Evolutionary conservation across 371 early-diverging fungal species (phyloP), one percentile per base, ranked within the genome.

Genomic region (Haplosporangium sp.): DNA sequence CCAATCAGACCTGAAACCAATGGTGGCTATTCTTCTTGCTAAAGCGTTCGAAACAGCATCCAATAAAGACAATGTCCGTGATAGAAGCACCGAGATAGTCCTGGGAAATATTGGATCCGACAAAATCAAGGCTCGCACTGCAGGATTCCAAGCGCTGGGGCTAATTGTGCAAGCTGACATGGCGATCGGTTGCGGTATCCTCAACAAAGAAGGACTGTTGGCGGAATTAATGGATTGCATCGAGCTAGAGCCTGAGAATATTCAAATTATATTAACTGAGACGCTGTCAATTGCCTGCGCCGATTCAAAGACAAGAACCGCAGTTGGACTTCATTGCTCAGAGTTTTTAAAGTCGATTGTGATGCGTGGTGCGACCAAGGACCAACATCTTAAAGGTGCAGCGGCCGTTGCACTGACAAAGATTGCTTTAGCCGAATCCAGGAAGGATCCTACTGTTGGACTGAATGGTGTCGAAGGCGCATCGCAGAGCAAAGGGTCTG

Each of bases 151-250:
- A 27, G 89, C 93, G 1, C 71, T 95, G 13, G 72, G 84, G 15
- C 86, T 90, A 1, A 72, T 94, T 27, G 91, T 94, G 55, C 90
- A 93, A 55, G 86, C 89, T 2, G 85, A 86, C 55, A 81, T 87
- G 78, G 71, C 87, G n/a, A 84, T 90, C 15, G 95, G 93, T 3
- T 84, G 87, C 11, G 77, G 83, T 4, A 88, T 94, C 37, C 69
- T 95, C n/a, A 79, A 84, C 61, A 86, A 87, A 47, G 88, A 88
- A 19, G 92, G 93, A 0, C 65, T 92, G 0, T 68, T 95, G 40
- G 91, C 85, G 39, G 91, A 92, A 20, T 85, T 94, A 63, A 86
- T 93, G 85, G 94, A 94, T 70, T 84, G 86, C 34, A 74, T 92
- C 42, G 95, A 94, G 27, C 88, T 89, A 72, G 95, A 94, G 64